Conservation (phyloP, 1,139 yeast species). For the Pichia sp. region DNA sequence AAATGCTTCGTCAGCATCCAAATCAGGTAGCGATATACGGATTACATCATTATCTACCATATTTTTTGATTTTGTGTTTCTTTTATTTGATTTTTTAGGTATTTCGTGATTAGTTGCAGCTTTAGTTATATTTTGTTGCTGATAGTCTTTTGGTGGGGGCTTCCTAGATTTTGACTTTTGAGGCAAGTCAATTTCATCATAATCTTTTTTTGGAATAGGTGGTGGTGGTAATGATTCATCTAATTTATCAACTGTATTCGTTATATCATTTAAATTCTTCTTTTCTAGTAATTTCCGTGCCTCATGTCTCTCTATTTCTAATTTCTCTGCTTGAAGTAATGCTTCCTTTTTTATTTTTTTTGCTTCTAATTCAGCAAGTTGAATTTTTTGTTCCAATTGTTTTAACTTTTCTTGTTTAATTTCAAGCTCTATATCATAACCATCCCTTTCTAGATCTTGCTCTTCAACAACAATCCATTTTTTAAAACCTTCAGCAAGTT, state of each 20-base stretch:
- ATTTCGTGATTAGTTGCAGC: not conserved
- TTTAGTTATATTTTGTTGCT: not conserved
- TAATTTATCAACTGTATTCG: not conserved
- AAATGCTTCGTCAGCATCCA: slow-evolving; percentile 9
- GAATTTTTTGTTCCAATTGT: slow-evolving; percentile 25
- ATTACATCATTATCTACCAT: not conserved
- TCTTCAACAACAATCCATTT: slow-evolving; percentile 83
- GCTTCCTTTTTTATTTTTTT: slow-evolving; percentile 18
- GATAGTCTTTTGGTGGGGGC: slow-evolving; percentile 5
- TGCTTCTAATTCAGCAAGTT: slow-evolving; percentile 25
- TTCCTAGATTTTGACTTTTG: slow-evolving; percentile 12
- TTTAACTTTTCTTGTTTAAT: slow-evolving; percentile 29
- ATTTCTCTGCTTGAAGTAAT: slow-evolving; percentile 3
- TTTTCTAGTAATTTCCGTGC: slow-evolving; percentile 13
- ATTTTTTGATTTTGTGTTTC: not conserved
- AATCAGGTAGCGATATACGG: slow-evolving; percentile 4
- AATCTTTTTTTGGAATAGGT: slow-evolving; percentile 21
- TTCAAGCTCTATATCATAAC: slow-evolving; percentile 30
- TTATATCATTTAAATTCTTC: slow-evolving; percentile 13
- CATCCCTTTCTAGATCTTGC: slow-evolving; percentile 43
- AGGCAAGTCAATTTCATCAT: slow-evolving; percentile 7
- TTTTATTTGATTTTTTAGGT: not conserved
- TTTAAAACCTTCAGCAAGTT: slow-evolving; percentile 54
- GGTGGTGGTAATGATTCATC: slow-evolving; percentile 17
- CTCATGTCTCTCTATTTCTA: slow-evolving; percentile 9